Base-by-base conservation (phyloP, 495 filamentous ascomycete genomes). In the Neurospora sp. region DNA sequence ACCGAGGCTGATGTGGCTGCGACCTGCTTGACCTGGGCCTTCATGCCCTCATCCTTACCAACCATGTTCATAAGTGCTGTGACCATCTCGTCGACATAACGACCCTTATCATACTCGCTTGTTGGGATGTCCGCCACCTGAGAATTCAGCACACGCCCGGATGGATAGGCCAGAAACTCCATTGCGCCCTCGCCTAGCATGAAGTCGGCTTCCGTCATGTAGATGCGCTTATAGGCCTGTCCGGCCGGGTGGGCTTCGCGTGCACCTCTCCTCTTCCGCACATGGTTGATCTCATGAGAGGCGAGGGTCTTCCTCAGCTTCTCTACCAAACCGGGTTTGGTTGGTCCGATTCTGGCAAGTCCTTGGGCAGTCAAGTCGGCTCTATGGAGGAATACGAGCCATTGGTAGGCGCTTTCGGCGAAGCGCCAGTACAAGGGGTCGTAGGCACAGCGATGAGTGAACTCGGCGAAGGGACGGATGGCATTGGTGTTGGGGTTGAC, bases 1-100 rank as follows among this genome's bases (percentile, higher is more conserved):
- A 44, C 18, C 0, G 18, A n/a, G 0, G 42, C 42, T 0, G 42
- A 44, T 44, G 42, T 44, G 0, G 6, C 18, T 1, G 1, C 0
- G 0, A 44, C 42, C 7, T 44, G 42, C 0, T 44, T 44, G 42
- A 44, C 42, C 0, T 44, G 42, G 7, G 16, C 7, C 42, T 9
- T 0, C 16, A 44, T 44, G 0, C 42, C 42, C 42, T 8, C 2
- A 7, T n/a, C 16, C 7, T 3, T 44, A 0, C 42, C 42, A 0
- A n/a, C 0, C 42, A 44, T 44, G 2, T 44, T 44, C 3, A 9
- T 9, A 0, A 44, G 2, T 0, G 42, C 42, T 0, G 18, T 44
- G 2, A 44, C 42, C 42, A 44, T 44, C 1, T 44, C 42, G 42
- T 44, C 16, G 7, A 44, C 0, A 1, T 4, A 44, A 0, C 2